Evolutionary conservation across 2,329 filamentous ascomycete species (phyloP).

Genomic region (Aspergillus sp.): DNA sequence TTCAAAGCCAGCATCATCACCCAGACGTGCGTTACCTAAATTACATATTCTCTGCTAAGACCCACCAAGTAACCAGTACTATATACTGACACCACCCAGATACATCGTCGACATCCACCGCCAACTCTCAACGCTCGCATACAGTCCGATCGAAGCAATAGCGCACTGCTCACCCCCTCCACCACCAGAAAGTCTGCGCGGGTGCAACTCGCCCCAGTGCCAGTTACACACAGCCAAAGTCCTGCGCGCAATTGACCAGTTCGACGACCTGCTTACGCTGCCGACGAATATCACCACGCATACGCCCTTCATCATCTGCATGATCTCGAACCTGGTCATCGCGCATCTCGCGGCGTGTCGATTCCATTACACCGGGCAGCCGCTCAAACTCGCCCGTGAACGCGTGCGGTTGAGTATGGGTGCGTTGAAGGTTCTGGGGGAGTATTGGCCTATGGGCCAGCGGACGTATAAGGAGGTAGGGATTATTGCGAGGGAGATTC

Average conservation of each 20-base stretch:
- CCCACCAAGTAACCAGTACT: too few relatives aligned
- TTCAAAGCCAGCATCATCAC: conserved; percentile 81
- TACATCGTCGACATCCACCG: conserved; percentile 39
- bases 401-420: conserved; percentile 43
- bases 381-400: conserved; percentile 35
- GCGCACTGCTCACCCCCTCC: conserved; percentile 33
- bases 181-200: conserved; percentile 12
- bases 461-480: conserved; percentile 40
- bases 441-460: conserved; percentile 35
- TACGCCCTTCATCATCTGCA: conserved; percentile 43
- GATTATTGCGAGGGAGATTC: conserved; percentile 36
- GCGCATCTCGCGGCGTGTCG: conserved; percentile 61
- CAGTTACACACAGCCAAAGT: conserved; percentile 41
- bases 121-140: conserved; percentile 39
- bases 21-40: conserved; percentile 41
- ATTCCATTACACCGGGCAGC: conserved; percentile 31
- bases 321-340: conserved; percentile 40
- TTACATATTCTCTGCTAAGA: too few relatives aligned
- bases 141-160: conserved; percentile 39
- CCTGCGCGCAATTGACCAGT: conserved; percentile 36
- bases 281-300: conserved; percentile 35
- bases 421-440: conserved; percentile 35
- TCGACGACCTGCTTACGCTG: conserved; percentile 38
- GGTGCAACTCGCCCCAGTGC: conserved; percentile 18
- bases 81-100: conserved; percentile 18